Evolutionary conservation across 306 rosid genomes (phyloP).

Genomic region (Quercus suber): DNA sequence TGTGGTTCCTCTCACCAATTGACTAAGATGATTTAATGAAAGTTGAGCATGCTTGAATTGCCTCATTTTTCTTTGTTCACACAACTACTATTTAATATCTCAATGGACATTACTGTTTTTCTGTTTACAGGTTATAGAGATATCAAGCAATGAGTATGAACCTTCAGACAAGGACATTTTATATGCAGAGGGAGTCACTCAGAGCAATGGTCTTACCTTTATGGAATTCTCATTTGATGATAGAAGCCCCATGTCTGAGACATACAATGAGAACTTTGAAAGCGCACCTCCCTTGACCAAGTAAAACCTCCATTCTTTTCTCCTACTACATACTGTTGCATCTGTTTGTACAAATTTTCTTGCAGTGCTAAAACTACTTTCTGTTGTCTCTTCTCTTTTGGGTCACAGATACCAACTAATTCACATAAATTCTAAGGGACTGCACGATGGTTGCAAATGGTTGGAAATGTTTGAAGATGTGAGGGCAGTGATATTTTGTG

Average conservation of each 20-base stretch:
- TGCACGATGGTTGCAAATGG: slow-evolving; percentile 87
- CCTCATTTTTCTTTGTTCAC: background rate
- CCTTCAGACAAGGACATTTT: slow-evolving; percentile 77
- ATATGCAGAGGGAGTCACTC: slow-evolving; percentile 90
- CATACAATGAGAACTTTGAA: slow-evolving; percentile 62
- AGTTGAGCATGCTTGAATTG: background rate
- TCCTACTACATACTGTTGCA: background rate
- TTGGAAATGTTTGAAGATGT: slow-evolving; percentile 88
- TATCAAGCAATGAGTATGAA: slow-evolving; percentile 91
- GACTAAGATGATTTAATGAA: slow-evolving; percentile 4
- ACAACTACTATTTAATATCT: background rate
- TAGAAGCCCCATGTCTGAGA: slow-evolving; percentile 78
- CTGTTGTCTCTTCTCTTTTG: slow-evolving; percentile 22
- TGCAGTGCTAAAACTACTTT: slow-evolving; percentile 15
- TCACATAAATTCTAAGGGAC: slow-evolving; percentile 72
- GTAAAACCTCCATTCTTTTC: slow-evolving; percentile 46
- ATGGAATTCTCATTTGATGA: slow-evolving; percentile 88
- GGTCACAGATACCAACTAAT: slow-evolving; percentile 69
- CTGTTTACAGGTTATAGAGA: slow-evolving; percentile 69
- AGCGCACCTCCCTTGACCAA: slow-evolving; percentile 55
- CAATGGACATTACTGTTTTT: slow-evolving; percentile 10
- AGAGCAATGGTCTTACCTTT: slow-evolving; percentile 77
- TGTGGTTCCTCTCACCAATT: slow-evolving; percentile 1
- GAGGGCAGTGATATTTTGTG: slow-evolving; percentile 75
- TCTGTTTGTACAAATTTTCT: slow-evolving; percentile 17